phyloP scores from a whole-genome alignment of 345 rosid species.

The Turnera subulata region DNA sequence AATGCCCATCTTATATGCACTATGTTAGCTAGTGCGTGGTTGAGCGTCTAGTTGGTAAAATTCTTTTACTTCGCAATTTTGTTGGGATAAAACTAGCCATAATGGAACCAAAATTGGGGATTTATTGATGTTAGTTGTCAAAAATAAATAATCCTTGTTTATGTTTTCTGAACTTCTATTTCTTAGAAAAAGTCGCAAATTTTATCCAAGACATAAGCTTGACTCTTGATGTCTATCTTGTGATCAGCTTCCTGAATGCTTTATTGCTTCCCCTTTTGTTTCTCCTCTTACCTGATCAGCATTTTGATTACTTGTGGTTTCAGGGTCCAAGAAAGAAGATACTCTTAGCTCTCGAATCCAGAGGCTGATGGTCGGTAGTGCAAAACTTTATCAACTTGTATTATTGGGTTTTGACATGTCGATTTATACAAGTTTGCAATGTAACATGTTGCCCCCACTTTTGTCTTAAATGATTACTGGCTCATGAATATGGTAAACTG shows the following conservation, averaged over 20 bases:
- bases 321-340: conserved; percentile 99
- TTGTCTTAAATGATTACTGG: conserved; percentile 1
- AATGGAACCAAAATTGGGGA: too few relatives aligned
- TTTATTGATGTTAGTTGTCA: too few relatives aligned
- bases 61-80: too few relatives aligned
- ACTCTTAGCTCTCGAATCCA: conserved; percentile 72
- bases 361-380: conserved; percentile 33
- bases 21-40: too few relatives aligned
- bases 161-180: too few relatives aligned
- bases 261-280: background rate
- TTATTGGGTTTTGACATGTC: conserved; percentile 14
- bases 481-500: conserved; percentile 8
- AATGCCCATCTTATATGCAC: too few relatives aligned
- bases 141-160: too few relatives aligned
- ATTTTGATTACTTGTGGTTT: conserved; percentile 24
- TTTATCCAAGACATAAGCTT: too few relatives aligned
- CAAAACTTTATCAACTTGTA: conserved; percentile 13
- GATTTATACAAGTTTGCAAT: conserved; percentile 16
- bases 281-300: background rate
- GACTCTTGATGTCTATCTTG: too few relatives aligned
- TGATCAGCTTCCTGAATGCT: background rate
- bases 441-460: conserved; percentile 12
- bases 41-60: too few relatives aligned
- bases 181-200: too few relatives aligned
- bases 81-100: too few relatives aligned